Evolutionary conservation across 2,329 filamentous ascomycete genomes (phyloP), one percentile per base, ranked within the genome.

Genomic region (Trichoderma semiorbis): DNA sequence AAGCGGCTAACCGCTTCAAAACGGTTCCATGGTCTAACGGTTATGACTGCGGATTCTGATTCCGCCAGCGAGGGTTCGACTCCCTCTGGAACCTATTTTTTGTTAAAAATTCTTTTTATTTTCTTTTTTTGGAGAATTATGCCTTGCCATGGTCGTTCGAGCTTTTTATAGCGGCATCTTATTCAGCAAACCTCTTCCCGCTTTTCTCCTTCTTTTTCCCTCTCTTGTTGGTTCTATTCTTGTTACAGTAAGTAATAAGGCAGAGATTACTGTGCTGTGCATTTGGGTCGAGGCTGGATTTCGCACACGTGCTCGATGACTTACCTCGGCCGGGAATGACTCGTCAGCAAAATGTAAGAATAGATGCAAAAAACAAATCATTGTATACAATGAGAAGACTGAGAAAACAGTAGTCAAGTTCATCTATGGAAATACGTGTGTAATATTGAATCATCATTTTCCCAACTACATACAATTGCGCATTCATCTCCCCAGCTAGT

Each of bases 31-130:
- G 71, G 71, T 73, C 71, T 73, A 73, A 73, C 69, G 71, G 71
- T 73, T 57, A 73, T 73, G 71, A 73, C 71, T 73, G 68, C 71
- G 71, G 71, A 73, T 73, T 73, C 71, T 73, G 71, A 73, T 73
- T 73, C 71, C 71, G 71, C 68, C 71, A 73, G 71, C 71, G 71
- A 73, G 71, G 71, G 71, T 73, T 73, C 71, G 71, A 73, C 69
- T 73, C 71, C 71, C 71, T 21, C 71, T 71, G 62, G 68, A 67
- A 73, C 71, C 71, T 68, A 30, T 60, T 32, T 61, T 69, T 34
- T 26, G 7, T 7, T 16, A 12, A 36, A 43, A 43, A 18, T 43
- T 7, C 14, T 47, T 34, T 30, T 11, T 21, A n/a, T 14, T 21
- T 32, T 53, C 18, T 16, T 21, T 64, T 39, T 39, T n/a, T n/a